Evolutionary conservation across 441 rosid species (phyloP).

Genomic region (Populus hybrid): DNA sequence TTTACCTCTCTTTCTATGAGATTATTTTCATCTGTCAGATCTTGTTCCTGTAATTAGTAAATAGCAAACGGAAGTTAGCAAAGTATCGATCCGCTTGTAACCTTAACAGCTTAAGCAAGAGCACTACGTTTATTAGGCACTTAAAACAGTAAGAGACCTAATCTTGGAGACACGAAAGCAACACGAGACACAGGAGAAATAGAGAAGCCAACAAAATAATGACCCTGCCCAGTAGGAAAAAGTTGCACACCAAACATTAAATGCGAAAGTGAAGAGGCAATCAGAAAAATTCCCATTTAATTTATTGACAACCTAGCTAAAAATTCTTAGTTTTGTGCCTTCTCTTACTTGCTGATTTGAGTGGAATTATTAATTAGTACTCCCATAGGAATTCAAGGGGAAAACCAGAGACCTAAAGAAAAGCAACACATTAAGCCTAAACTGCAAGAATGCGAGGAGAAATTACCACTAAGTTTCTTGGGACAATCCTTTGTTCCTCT

Average conservation of each 20-base stretch:
- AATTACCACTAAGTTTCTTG: background rate
- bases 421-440: background rate
- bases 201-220: background rate
- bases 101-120: background rate
- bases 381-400: background rate
- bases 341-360: background rate
- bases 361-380: background rate
- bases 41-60: background rate
- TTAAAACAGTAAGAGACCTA: background rate
- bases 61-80: background rate
- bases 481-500: background rate
- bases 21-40: background rate
- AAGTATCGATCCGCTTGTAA: background rate
- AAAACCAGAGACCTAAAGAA: background rate
- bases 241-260: background rate
- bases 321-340: background rate
- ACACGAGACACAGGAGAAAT: background rate
- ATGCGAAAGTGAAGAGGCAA: background rate
- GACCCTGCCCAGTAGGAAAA: background rate
- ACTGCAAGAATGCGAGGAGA: background rate
- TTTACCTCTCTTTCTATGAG: background rate
- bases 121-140: too few species aligned
- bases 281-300: background rate
- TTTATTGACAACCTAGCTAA: background rate
- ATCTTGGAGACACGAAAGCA: background rate